These are phyloP conservation scores for Meira nashicola DNA, from an alignment of 1,284 basidiomycete genomes.

Conservation along the genomic window DNA sequence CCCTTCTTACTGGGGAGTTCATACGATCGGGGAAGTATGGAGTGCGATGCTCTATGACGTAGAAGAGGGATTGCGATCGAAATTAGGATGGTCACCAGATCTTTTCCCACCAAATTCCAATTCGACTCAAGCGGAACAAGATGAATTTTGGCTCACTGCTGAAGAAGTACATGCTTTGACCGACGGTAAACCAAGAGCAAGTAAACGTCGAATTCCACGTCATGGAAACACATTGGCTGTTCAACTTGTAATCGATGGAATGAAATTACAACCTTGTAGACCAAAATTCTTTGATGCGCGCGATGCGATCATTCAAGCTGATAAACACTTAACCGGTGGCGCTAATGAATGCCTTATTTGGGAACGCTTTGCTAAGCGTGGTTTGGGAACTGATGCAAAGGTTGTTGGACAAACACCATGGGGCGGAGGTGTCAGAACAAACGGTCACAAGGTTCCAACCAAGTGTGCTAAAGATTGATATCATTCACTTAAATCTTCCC, in stretches of 20 bases:
- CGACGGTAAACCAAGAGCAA: slow-evolving; percentile 55
- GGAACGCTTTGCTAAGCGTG: slow-evolving; percentile 76
- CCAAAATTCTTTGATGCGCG: slow-evolving; percentile 85
- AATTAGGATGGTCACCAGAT: slow-evolving; percentile 34
- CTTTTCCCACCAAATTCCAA: slow-evolving; percentile 36
- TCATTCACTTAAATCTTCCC: too few species aligned
- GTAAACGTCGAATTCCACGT: slow-evolving; percentile 69
- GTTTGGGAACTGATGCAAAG: slow-evolving; percentile 57
- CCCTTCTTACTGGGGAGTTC: slow-evolving; percentile 62
- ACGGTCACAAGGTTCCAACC: slow-evolving; percentile 56
- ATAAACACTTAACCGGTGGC: slow-evolving; percentile 80
- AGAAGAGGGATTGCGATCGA: slow-evolving; percentile 32
- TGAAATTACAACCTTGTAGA: slow-evolving; percentile 91
- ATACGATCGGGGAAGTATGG: slow-evolving; percentile 92
- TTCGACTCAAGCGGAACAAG: slow-evolving; percentile 24
- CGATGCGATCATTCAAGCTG: slow-evolving; percentile 89
- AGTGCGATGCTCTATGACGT: slow-evolving; percentile 78
- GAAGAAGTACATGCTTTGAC: slow-evolving; percentile 57
- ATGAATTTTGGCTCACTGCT: slow-evolving; percentile 50
- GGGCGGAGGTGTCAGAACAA: slow-evolving; percentile 72
- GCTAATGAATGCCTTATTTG: slow-evolving; percentile 88
- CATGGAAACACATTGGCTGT: slow-evolving; percentile 83
- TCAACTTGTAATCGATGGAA: slow-evolving; percentile 81
- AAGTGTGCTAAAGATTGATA: slow-evolving; percentile 36
- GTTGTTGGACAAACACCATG: slow-evolving; percentile 71